A percentile compares a stretch with the other conserved stretches of the same genome.
Conservation (phyloP, 371 early-diverging fungal genomes). For the Mucor saturninus region DNA sequence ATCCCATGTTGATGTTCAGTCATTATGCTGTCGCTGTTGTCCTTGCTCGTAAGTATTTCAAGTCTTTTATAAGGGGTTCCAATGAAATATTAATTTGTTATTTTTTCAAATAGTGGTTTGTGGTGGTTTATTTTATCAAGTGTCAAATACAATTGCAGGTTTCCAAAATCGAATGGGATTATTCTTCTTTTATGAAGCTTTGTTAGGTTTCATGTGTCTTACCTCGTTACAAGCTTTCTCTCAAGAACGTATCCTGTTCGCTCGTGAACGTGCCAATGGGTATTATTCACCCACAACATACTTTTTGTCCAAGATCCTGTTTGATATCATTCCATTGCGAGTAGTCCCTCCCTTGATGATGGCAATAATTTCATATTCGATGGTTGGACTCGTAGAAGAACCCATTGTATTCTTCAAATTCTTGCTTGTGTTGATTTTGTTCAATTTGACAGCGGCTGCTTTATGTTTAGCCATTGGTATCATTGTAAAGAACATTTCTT, state of each 20-base stretch:
- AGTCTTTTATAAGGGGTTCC: no score
- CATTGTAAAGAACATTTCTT: constrained; percentile 74
- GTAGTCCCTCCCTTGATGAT: constrained; percentile 86
- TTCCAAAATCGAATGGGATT: constrained; percentile 89
- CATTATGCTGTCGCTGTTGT: constrained; percentile 81
- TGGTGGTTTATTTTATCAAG: constrained; percentile 84
- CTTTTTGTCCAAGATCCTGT: constrained; percentile 76
- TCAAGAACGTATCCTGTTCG: constrained; percentile 75
- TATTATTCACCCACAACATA: constrained; percentile 83
- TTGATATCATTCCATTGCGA: constrained; percentile 86
- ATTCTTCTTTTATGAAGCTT: constrained; percentile 82
- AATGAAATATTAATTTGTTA: no score
- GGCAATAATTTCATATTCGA: constrained; percentile 84
- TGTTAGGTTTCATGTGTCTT: constrained; percentile 81
- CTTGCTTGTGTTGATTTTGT: constrained; percentile 83
- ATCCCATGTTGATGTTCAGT: constrained; percentile 82
- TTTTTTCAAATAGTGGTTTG: constrained; percentile 46
- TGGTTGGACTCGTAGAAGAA: constrained; percentile 84
- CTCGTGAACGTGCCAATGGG: constrained; percentile 85
- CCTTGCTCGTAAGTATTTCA: constrained; percentile 58
- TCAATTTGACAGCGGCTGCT: constrained; percentile 83
- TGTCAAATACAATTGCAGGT: constrained; percentile 80
- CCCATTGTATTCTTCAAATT: constrained; percentile 77
- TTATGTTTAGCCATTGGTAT: constrained; percentile 82
- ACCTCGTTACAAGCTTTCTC: constrained; percentile 80